Base-by-base conservation (phyloP, 352 stramenopile species). In the Phytophthora cactorum region DNA sequence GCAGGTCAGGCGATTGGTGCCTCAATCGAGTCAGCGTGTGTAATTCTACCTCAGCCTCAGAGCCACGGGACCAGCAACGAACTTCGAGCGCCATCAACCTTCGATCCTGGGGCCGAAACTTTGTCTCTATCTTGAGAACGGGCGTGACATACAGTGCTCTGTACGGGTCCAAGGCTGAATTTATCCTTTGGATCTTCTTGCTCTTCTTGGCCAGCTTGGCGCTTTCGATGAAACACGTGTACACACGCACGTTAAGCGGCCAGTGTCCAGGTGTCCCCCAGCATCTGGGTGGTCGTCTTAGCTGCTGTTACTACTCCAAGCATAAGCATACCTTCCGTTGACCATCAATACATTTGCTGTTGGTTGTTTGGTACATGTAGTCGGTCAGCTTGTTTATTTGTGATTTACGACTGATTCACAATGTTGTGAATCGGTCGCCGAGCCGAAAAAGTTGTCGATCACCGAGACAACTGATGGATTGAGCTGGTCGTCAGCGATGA, bases 21-120 rank as follows among this genome's bases (percentile, higher is more conserved):
- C 12, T 50, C n/a, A 51, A 66, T 72, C 59, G 52, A 73, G 66
- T 69, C 59, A 69, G 66, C 39, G 53, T 64, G 36, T 62, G 66
- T 69, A 71, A 66, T 57, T 56, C 50, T 34, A 27, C 38, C 45
- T 59, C 52, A 68, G 47, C 22, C 25, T n/a, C 11, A n/a, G 12
- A 51, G 39, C 39, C 15, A 45, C n/a, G 41, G 41, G 41, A 27
- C 12, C 36, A 43, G 36, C 36, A 43, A 17, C 36, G 36, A 43
- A 43, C 36, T 43, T 43, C 36, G 36, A 43, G 36, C 36, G 5
- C 36, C 36, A 43, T 39, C 27, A 1, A 17, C 25, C 12, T 31
- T 32, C 10, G 52, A 49, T 27, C 52, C 15, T 39, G 28, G 22
- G 11, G 25, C 38, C 43, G 38, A 60, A 60, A 51, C 22, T 29